Evolutionary conservation across 306 rosid species (phyloP).

Genomic region (Trifolium repens): DNA sequence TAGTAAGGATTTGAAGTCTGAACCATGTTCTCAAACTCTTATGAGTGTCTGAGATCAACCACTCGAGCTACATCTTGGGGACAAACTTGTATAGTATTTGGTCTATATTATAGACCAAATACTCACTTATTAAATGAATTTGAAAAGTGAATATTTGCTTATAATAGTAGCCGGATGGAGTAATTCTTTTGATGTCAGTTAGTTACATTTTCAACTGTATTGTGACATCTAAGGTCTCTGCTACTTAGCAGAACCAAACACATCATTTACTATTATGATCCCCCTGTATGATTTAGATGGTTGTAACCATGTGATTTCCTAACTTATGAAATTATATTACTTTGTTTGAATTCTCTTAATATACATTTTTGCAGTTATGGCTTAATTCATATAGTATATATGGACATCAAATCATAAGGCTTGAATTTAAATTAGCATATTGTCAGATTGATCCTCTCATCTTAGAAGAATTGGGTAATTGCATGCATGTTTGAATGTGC

Average conservation of each 20-base stretch:
- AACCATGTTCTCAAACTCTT: not conserved
- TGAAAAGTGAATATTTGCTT: no score
- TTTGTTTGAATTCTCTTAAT: not conserved
- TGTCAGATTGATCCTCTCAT: conserved; percentile 1
- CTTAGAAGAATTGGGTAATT: conserved; percentile 5
- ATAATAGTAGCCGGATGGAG: no score
- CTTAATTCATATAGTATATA: not conserved
- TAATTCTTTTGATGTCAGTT: no score
- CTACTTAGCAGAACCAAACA: not conserved
- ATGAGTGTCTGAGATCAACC: not conserved
- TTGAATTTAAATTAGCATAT: conserved; percentile 16
- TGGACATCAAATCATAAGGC: conserved; percentile 1
- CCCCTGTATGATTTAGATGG: not conserved
- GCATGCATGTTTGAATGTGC: conserved; percentile 13
- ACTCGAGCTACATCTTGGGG: not conserved
- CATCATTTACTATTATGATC: not conserved
- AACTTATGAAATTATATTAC: conserved; percentile 4
- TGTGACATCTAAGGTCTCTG: not conserved
- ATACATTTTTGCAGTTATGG: not conserved
- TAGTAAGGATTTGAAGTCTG: no score
- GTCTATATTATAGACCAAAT: no score
- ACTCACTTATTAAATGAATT: no score
- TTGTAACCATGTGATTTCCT: not conserved
- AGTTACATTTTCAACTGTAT: no score
- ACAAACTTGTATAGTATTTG: no score